Base-by-base conservation (phyloP, 257 asterid species). In the Nicotiana tabacum region DNA sequence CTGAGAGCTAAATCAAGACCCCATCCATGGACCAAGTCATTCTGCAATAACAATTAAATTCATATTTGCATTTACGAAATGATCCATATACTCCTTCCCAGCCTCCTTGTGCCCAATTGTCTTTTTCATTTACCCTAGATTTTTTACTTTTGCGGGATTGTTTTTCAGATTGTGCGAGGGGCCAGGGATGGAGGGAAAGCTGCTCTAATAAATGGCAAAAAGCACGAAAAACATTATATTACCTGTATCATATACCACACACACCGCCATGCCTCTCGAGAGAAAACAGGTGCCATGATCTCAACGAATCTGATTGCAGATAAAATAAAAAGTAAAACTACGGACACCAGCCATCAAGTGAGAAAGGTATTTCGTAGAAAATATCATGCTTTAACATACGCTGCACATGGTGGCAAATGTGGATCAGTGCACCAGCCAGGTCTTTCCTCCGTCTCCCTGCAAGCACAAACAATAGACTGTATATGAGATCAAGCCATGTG, bases 191-290 rank as follows among this genome's bases (percentile, higher is more conserved):
- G 10, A 43, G 56, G 29, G 21, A 21, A 29, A 51, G 57, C 4
- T 37, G 18, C 77, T 10, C 32, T 17, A 79, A 35, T 46, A 78
- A 58, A 82, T 6, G 30, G 13, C n/a, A 76, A 85, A 82, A 84
- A 82, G 13, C n/a, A 78, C 48, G 55, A 9, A 29, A 66, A 16
- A n/a, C 43, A 6, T 32, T 39, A 30, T 37, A 27, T 77, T 80
- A 94, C 99, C 97, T 96, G 99, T 83, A 94, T 90, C 98, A 94
- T 88, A 86, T 94, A 96, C 99, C 98, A 96, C 51, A 92, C 98
- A 56, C 98, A 94, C 46, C 97, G 98, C 99, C 98, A 96, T 83
- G 98, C 98, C 33, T 88, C 90, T 55, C 97, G 95, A 82, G 99
- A 96, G 84, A 96, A 93, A 56, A 94, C 97, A 4, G 98, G 99